phyloP scores from a whole-genome alignment of 768 basidiomycete species.

The Chalciporus chontae region DNA sequence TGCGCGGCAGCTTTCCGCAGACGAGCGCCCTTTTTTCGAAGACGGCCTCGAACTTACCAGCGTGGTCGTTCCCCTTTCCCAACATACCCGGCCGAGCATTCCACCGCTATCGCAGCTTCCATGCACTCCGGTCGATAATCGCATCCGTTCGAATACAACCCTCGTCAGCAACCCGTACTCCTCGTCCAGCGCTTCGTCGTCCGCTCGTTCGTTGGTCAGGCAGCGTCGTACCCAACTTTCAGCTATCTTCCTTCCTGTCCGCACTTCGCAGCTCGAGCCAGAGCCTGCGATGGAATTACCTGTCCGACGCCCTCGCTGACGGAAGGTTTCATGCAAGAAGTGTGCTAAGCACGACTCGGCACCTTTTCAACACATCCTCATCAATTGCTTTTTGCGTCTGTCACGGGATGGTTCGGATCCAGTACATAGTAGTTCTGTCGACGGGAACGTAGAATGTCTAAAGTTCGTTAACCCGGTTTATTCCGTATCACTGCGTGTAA shows the following conservation, averaged over 20 bases:
- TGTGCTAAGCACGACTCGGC: too few relatives aligned
- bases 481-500: too few relatives aligned
- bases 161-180: neutral
- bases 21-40: neutral
- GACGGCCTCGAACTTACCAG: conserved; percentile 16
- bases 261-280: conserved; percentile 31
- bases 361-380: neutral
- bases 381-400: neutral
- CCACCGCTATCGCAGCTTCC: neutral
- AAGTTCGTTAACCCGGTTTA: too few relatives aligned
- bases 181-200: neutral
- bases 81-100: neutral
- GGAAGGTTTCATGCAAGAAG: neutral
- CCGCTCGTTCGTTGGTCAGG: neutral
- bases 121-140: neutral
- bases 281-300: conserved; percentile 32
- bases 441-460: too few relatives aligned
- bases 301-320: conserved; percentile 3
- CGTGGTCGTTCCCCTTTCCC: neutral
- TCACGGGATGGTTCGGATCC: too few relatives aligned
- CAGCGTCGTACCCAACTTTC: conserved; percentile 16
- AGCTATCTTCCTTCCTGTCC: conserved; percentile 20
- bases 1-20: neutral
- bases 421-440: too few relatives aligned
- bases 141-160: neutral